Conservation (phyloP, 257 asterid species). For the Nicotiana noctiflora region DNA sequence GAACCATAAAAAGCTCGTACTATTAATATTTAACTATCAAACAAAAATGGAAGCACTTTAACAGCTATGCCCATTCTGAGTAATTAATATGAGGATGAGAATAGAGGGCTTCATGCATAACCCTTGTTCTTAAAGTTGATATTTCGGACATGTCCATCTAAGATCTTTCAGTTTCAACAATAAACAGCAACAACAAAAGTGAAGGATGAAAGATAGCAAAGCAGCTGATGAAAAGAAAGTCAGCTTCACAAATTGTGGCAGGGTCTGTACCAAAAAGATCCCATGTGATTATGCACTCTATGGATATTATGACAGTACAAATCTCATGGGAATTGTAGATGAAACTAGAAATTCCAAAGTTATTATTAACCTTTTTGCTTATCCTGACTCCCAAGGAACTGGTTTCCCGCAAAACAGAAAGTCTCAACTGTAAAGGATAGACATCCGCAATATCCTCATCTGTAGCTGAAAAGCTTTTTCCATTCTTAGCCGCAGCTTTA, state of each 20-base stretch:
- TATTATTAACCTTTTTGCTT: conserved; percentile 68
- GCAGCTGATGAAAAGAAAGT: background rate
- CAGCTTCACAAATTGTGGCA: background rate
- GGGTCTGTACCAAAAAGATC: background rate
- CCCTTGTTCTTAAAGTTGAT: background rate
- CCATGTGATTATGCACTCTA: conserved; percentile 1
- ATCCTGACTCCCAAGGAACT: conserved; percentile 63
- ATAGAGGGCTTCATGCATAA: background rate
- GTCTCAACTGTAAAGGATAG: conserved; percentile 82
- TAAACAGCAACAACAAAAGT: background rate
- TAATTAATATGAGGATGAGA: background rate
- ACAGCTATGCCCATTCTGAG: background rate
- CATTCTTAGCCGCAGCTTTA: conserved; percentile 50
- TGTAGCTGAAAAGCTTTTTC: conserved; percentile 40
- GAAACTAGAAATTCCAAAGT: conserved; percentile 11
- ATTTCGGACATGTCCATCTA: background rate
- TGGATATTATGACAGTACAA: background rate
- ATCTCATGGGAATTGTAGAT: conserved; percentile 8
- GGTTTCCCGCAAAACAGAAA: conserved; percentile 61
- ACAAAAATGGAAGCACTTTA: background rate
- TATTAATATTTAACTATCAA: background rate
- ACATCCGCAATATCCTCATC: conserved; percentile 92
- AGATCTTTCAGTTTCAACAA: background rate
- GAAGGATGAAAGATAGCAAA: background rate
- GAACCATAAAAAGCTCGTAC: background rate